Evolutionary conservation across 768 basidiomycete species (phyloP), one percentile per base, ranked within the genome.

Genomic region (Myochromella boudieri): DNA sequence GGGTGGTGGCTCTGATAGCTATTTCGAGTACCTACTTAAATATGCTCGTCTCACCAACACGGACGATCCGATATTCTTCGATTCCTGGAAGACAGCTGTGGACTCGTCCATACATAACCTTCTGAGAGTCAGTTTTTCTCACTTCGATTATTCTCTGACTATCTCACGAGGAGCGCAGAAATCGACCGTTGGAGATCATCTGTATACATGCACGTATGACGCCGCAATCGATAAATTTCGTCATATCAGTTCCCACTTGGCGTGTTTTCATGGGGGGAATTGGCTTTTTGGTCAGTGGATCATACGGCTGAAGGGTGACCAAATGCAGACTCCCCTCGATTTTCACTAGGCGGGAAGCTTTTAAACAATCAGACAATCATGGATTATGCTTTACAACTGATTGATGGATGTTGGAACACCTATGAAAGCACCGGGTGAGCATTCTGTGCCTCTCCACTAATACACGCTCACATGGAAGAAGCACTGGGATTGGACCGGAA

Each of bases 331-430:
- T 5, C 18, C 7, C 33, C 14, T 34, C 33, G 14, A 27, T 10
- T 1, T 14, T 32, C 37, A 2, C 51, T 29, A 81, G 84, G 84
- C 5, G 87, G 87, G 3, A 76, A 76, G 49, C 60, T 90, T 22
- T 58, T 84, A 28, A 79, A 85, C 59, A 88, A 89, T 49, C 64
- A 80, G 18, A 85, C 86, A 1, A 82, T 89, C 51, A 72, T 87
- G 44, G 56, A 81, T 31, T 66, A 76, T 32, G 87, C 73, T 7
- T 70, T 89, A 26, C 48, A 74, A 15, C 68, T 89, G n/a, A 77
- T 77, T 21, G 86, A 90, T 34, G 80, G 74, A 8, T 89, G 87
- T 68, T 85, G 85, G 82, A 87, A 89, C 60, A 87, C 87, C 0
- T 89, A 90, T 57, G 78, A 81, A 3, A 74, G 82, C 53, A 84